Conservation (phyloP, 768 basidiomycete genomes). For the Amanita pseudoporphyria region DNA sequence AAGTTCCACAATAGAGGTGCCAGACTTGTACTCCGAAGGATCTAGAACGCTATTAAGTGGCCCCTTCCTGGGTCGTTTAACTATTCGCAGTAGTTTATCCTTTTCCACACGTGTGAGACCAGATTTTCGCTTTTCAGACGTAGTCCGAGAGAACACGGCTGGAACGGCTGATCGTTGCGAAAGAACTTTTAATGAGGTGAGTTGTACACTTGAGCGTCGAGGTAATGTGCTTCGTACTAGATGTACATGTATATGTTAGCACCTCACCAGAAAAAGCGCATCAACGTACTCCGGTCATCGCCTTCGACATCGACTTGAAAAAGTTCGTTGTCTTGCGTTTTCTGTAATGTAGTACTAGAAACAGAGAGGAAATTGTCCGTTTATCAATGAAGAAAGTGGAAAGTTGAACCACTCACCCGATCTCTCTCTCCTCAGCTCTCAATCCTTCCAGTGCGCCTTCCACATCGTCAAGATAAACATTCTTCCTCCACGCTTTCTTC, state of each 20-base stretch:
- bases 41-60: conserved; percentile 68
- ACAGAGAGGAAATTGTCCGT: neutral
- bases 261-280: neutral
- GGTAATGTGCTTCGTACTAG: conserved; percentile 53
- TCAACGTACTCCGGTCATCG: conserved; percentile 54
- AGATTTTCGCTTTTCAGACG: conserved; percentile 33
- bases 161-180: conserved; percentile 83
- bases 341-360: conserved; percentile 49
- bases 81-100: conserved; percentile 65
- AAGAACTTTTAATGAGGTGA: conserved; percentile 73
- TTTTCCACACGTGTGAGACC: conserved; percentile 59
- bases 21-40: conserved; percentile 54
- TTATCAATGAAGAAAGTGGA: neutral
- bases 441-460: conserved; percentile 52
- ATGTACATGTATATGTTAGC: neutral
- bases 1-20: conserved; percentile 53
- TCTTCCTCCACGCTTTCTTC: conserved; percentile 92
- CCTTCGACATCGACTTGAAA: conserved; percentile 78
- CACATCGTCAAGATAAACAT: conserved; percentile 76
- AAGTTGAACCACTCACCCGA: conserved; percentile 45
- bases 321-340: conserved; percentile 61
- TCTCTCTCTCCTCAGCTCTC: conserved; percentile 71
- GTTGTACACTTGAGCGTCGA: conserved; percentile 39
- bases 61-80: conserved; percentile 58
- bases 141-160: conserved; percentile 54